Evolutionary conservation across 2,329 filamentous ascomycete species (phyloP).

Genomic region (Exophiala viscosa): DNA sequence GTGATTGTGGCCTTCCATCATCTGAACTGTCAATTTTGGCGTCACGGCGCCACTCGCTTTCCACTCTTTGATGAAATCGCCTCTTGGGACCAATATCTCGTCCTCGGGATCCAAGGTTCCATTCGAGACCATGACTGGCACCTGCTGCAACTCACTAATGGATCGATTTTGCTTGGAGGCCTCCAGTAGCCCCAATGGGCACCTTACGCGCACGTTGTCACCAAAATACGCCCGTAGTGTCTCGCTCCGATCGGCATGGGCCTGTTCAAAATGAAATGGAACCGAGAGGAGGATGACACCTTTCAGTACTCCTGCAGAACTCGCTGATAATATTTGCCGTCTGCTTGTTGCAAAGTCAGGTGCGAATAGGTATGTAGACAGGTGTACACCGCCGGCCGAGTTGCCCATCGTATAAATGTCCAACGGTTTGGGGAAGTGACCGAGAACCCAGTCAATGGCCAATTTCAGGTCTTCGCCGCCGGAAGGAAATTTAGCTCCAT

Average conservation of each 20-base stretch:
- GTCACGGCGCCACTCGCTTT: slow-evolving; percentile 5
- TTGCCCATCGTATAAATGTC: slow-evolving; percentile 41
- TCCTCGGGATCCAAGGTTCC: slow-evolving; percentile 17
- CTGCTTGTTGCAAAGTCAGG: slow-evolving; percentile 9
- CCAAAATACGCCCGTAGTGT: slow-evolving; percentile 15
- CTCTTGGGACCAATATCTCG: slow-evolving; percentile 15
- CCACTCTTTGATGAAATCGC: slow-evolving; percentile 18
- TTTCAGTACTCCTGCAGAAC: background rate
- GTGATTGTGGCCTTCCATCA: slow-evolving; percentile 14
- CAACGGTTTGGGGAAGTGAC: slow-evolving; percentile 28
- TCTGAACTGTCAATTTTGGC: background rate
- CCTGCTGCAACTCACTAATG: slow-evolving; percentile 1
- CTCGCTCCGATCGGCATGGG: background rate
- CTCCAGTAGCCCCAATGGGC: slow-evolving; percentile 16
- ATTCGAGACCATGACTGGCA: slow-evolving; percentile 9
- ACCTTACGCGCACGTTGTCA: background rate
- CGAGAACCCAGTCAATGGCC: slow-evolving; percentile 36
- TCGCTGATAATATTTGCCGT: background rate
- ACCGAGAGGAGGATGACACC: slow-evolving; percentile 8
- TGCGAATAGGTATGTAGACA: slow-evolving; percentile 36
- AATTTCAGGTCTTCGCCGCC: slow-evolving; percentile 40
- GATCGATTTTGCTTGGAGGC: slow-evolving; percentile 1
- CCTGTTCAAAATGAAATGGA: slow-evolving; percentile 9
- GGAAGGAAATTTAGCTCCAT: slow-evolving; percentile 41
- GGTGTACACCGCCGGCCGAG: slow-evolving; percentile 41